Evolutionary conservation across 805 yeast species (phyloP).

Genomic region (Spathaspora hagerdaliae): DNA sequence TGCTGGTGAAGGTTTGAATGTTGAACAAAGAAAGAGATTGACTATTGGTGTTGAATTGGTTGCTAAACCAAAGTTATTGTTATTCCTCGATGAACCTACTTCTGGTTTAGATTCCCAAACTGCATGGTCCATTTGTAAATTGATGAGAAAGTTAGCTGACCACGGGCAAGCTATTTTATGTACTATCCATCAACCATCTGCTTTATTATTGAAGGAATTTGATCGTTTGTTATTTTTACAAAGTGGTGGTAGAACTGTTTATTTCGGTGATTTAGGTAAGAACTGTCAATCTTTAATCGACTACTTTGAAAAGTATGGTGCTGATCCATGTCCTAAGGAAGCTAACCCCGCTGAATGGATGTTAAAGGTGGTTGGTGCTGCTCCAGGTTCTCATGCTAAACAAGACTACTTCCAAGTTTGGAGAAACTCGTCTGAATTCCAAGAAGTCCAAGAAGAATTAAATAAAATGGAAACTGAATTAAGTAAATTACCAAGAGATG

Average conservation of each 20-base stretch:
- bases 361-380: constrained; percentile 81
- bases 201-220: constrained; percentile 70
- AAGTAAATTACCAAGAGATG: constrained; percentile 16
- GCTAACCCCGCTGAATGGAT: constrained; percentile 69
- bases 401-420: no score
- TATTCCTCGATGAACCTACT: constrained; percentile 41
- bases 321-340: constrained; percentile 38
- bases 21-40: no score
- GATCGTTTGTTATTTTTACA: constrained; percentile 68
- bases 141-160: constrained; percentile 37
- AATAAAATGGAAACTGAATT: constrained; percentile 68
- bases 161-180: constrained; percentile 40
- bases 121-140: constrained; percentile 40
- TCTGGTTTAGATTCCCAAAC: constrained; percentile 43
- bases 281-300: constrained; percentile 53
- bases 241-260: constrained; percentile 76
- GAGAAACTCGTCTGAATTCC: constrained; percentile 59
- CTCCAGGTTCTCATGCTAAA: constrained; percentile 78
- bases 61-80: constrained; percentile 35
- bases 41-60: no score
- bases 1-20: no score
- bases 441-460: constrained; percentile 56
- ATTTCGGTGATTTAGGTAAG: constrained; percentile 76
- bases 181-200: constrained; percentile 86
- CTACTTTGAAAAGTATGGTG: constrained; percentile 72